Conservation (phyloP, 345 rosid species). For the Euphorbia tirucalli region DNA sequence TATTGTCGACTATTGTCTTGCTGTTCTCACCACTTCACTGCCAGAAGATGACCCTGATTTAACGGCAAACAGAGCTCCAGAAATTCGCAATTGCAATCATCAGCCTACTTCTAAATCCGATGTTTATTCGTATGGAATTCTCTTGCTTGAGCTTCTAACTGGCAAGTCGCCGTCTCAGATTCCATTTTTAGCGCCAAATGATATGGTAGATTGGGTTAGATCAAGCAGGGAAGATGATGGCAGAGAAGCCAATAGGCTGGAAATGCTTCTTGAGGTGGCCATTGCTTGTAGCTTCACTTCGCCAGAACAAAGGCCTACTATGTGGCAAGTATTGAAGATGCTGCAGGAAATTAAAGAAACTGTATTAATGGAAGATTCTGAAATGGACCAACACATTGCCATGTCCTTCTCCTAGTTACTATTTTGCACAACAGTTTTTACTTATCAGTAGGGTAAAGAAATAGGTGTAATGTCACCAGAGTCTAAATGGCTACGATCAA, state of each 20-base stretch:
- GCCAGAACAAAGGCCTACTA: slow-evolving; percentile 88
- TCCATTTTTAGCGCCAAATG: slow-evolving; percentile 33
- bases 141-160: slow-evolving; percentile 75
- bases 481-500: too few relatives aligned
- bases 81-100: slow-evolving; percentile 35
- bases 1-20: slow-evolving; percentile 68
- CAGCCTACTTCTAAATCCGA: slow-evolving; percentile 61
- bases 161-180: slow-evolving; percentile 71
- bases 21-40: slow-evolving; percentile 36
- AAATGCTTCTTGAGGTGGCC: slow-evolving; percentile 78
- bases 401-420: slow-evolving; percentile 16
- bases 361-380: slow-evolving; percentile 57
- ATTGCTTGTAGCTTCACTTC: slow-evolving; percentile 56
- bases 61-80: slow-evolving; percentile 58
- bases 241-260: slow-evolving; percentile 51
- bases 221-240: slow-evolving; percentile 51
- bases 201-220: slow-evolving; percentile 59
- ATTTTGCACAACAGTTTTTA: background rate
- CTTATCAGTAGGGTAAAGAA: background rate
- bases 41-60: slow-evolving; percentile 40
- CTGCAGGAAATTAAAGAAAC: slow-evolving; percentile 81
- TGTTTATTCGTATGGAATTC: slow-evolving; percentile 68
- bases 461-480: too few relatives aligned
- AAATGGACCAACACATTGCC: slow-evolving; percentile 31
- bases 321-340: slow-evolving; percentile 98